Evolutionary conservation across 192 early-diverging fungal genomes (phyloP), one percentile per base, ranked within the genome.

Genomic region (Jimgerdemannia flammicorona): DNA sequence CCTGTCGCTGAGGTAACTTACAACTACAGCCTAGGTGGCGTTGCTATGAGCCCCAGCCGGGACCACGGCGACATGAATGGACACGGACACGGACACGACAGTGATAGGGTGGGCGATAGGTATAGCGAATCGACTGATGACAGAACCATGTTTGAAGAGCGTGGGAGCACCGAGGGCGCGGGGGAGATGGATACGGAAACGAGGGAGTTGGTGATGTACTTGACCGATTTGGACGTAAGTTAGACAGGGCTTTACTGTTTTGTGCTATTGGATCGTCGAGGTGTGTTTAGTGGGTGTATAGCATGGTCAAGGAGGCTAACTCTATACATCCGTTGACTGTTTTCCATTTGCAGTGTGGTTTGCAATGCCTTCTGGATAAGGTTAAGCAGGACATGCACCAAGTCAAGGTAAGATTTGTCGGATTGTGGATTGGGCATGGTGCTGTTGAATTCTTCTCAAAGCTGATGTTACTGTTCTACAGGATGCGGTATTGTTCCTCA

Each of bases 401-500:
- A n/a, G 85, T 85, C 80, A 95, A 94, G 84, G 91, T 91, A 80
- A 71, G 69, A 39, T 77, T 65, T 14, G 19, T 65, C 19, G 14
- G 64, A 65, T 65, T 69, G 69, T 19, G 66, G 19, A 39, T n/a
- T 43, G 40, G 20, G 29, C 7, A 44, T 41, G 66, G 44, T 39
- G 11, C 54, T 19, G 64, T 71, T 69, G 64, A 41, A 29, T 64
- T 65, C 42, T 82, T 68, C 14, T 67, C 70, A 63, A 72, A 69
- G n/a, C 66, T 29, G 29, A 29, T 29, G 29, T 29, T 1, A 29
- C 29, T 1, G 29, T 29, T 29, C 29, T 29, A 17, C 73, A 92
- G 88, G 93, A 99, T 74, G 84, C 91, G 11, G 84, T 90, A 3
- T 69, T 79, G 0, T 98, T 99, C 74, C 83, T 99, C 18, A 94